Conservation (phyloP, 176 grass and related monocot species). For the Typha latifolia region DNA sequence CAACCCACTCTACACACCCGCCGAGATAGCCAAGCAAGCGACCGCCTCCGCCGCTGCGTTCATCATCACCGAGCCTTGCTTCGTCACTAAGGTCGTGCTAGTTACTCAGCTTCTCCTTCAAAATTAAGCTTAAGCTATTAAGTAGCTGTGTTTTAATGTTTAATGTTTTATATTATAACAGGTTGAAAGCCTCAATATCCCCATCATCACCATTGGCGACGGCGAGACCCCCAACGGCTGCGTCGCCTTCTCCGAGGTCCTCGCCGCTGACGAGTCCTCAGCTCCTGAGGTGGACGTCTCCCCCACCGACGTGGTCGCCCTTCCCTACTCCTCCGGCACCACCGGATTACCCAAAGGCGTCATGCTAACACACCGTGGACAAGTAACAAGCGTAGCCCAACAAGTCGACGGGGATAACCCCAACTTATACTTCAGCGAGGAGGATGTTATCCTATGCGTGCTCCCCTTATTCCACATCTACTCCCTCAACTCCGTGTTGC, state of each 20-base stretch:
- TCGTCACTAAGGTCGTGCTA: constrained; percentile 44
- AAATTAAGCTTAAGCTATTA: neutral
- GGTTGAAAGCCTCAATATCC: neutral
- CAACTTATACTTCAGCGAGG: constrained; percentile 54
- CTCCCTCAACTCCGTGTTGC: constrained; percentile 76
- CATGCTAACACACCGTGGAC: constrained; percentile 69
- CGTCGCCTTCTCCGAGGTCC: constrained; percentile 4
- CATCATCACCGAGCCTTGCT: constrained; percentile 69
- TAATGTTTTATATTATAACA: neutral
- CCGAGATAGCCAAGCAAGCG: constrained; percentile 86
- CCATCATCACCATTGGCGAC: constrained; percentile 12
- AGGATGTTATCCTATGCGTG: constrained; percentile 80
- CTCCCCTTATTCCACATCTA: constrained; percentile 96
- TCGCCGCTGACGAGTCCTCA: neutral
- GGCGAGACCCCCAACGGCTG: neutral
- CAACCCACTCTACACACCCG: constrained; percentile 73
- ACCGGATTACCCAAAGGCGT: constrained; percentile 93
- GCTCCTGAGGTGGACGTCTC: constrained; percentile 12
- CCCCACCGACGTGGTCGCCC: constrained; percentile 62
- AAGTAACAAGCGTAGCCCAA: constrained; percentile 68
- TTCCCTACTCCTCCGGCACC: constrained; percentile 86
- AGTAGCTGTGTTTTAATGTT: neutral
- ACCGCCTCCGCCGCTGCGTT: constrained; percentile 28
- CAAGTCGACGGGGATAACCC: constrained; percentile 94
- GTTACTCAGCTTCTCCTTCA: too few species aligned